Evolutionary conservation across 805 yeast genomes (phyloP).

Genomic region (Starmera caribaea): DNA sequence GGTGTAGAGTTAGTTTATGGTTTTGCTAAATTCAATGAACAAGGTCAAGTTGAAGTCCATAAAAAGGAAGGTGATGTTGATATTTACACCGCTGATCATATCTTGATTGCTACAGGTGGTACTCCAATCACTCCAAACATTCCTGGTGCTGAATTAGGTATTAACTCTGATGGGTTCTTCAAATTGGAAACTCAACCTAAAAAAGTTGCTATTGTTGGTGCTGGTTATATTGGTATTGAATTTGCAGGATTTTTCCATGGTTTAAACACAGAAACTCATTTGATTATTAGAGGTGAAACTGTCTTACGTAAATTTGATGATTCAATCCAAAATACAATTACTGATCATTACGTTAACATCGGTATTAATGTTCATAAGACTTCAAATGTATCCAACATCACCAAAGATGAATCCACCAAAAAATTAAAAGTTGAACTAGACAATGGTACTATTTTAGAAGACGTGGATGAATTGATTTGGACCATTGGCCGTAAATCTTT

Average conservation of each 20-base stretch:
- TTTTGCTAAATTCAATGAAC: constrained; percentile 64
- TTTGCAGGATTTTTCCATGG: constrained; percentile 90
- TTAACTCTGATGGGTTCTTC: constrained; percentile 87
- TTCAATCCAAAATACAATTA: constrained; percentile 66
- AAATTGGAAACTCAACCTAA: constrained; percentile 75
- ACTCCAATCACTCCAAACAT: constrained; percentile 63
- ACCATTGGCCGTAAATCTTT: constrained; percentile 85
- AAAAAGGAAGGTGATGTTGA: constrained; percentile 51
- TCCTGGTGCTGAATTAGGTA: constrained; percentile 78
- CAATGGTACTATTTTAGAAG: constrained; percentile 28
- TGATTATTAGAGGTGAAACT: constrained; percentile 85
- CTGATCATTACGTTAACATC: constrained; percentile 68
- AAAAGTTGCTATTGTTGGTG: constrained; percentile 91
- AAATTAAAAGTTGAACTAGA: constrained; percentile 38
- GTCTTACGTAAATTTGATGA: constrained; percentile 85
- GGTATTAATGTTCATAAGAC: constrained; percentile 78
- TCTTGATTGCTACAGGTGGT: constrained; percentile 93
- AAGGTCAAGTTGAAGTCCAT: constrained; percentile 72
- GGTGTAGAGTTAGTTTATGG: constrained; percentile 85
- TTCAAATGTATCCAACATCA: constrained; percentile 39
- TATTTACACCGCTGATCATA: constrained; percentile 67
- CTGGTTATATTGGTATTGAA: constrained; percentile 96
- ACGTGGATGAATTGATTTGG: constrained; percentile 82
- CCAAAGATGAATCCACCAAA: constrained; percentile 34
- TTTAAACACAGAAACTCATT: constrained; percentile 75